Conservation (phyloP, 257 asterid species). For the Petunia secreta region DNA sequence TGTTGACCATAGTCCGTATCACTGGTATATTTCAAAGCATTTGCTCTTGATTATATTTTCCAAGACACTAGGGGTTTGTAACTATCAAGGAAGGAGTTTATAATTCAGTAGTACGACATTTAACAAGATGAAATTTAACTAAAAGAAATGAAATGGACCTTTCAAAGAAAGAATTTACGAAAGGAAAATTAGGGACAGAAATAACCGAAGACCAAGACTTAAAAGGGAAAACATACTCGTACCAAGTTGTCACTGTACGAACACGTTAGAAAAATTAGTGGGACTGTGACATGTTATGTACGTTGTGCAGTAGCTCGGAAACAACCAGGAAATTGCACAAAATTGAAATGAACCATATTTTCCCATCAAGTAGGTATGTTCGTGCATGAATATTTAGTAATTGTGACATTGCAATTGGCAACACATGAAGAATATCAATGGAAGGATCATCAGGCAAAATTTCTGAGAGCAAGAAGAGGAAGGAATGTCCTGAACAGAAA, state of each 20-base stretch:
- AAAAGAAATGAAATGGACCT: neutral
- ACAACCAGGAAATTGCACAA: neutral
- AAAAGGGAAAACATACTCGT: neutral
- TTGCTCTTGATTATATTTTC: neutral
- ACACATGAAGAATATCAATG: neutral
- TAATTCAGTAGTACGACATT: too few species aligned
- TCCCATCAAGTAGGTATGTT: neutral
- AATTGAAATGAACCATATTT: neutral
- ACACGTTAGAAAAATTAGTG: neutral
- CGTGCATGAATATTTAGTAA: neutral
- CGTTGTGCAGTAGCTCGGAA: neutral
- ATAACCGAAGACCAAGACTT: constrained; percentile 22
- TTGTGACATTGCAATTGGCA: neutral
- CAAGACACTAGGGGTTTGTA: neutral
- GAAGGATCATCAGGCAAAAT: neutral
- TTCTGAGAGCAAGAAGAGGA: neutral
- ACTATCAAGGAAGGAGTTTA: neutral
- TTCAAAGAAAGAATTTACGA: neutral
- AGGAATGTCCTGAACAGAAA: neutral
- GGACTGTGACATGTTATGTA: neutral
- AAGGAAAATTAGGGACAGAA: neutral
- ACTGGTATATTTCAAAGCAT: constrained; percentile 10
- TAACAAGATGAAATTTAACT: neutral
- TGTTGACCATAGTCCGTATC: neutral
- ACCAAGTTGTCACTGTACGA: neutral